These are phyloP conservation scores for Calamus simplicifolius DNA, from an alignment of 176 grass and related monocot species.

Conservation along the genomic window DNA sequence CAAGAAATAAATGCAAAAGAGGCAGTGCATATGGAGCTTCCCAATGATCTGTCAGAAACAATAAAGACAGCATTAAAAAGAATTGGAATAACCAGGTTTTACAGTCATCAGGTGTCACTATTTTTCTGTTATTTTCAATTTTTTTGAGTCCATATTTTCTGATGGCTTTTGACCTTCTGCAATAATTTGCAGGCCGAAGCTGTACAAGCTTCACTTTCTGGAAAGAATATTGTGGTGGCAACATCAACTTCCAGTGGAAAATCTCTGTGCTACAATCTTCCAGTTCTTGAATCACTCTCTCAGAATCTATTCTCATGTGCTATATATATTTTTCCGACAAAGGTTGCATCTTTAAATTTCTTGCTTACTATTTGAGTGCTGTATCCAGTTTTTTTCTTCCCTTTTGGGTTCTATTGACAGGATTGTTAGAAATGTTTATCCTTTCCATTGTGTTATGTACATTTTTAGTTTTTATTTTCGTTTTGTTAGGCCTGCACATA, in stretches of 20 bases:
- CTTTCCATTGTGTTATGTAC: no score
- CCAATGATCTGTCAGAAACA: constrained; percentile 41
- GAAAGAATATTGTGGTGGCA: constrained; percentile 68
- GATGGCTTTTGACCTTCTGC: neutral
- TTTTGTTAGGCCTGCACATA: no score
- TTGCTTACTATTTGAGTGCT: neutral
- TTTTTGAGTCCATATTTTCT: constrained; percentile 1
- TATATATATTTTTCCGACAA: constrained; percentile 95
- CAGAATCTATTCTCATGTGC: constrained; percentile 46
- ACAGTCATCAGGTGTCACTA: constrained; percentile 73
- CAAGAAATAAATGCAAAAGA: constrained; percentile 57
- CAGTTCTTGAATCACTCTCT: constrained; percentile 78
- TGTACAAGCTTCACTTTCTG: constrained; percentile 51
- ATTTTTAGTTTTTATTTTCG: no score
- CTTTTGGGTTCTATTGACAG: neutral
- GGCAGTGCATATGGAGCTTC: constrained; percentile 52
- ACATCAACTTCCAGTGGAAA: constrained; percentile 98
- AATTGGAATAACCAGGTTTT: constrained; percentile 72
- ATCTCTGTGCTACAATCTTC: constrained; percentile 93
- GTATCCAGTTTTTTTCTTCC: constrained; percentile 1
- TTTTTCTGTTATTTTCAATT: neutral
- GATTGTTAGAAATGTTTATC: neutral
- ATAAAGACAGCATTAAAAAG: constrained; percentile 45
- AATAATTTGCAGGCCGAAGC: constrained; percentile 52
- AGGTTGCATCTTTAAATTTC: constrained; percentile 34